Conservation (phyloP, 1,139 yeast species). For the Candida pseudoviswanathii region DNA sequence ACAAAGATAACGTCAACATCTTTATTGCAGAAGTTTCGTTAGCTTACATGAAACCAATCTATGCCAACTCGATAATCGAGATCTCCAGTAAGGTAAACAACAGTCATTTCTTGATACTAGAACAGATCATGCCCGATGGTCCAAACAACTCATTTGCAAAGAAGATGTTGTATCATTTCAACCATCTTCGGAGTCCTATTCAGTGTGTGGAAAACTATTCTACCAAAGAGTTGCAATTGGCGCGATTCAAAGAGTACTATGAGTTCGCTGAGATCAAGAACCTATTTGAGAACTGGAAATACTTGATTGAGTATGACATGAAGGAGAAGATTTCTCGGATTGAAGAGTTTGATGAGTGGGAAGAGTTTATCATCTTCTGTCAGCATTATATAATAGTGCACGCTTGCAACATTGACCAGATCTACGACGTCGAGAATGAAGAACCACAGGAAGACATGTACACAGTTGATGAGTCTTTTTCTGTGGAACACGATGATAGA, state of each 20-base stretch:
- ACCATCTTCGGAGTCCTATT: conserved; percentile 67
- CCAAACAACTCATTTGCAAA: conserved; percentile 65
- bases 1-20: conserved; percentile 42
- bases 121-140: conserved; percentile 73
- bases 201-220: conserved; percentile 68
- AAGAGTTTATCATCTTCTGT: conserved; percentile 74
- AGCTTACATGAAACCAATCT: conserved; percentile 73
- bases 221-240: conserved; percentile 47
- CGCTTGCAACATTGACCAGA: conserved; percentile 49
- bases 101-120: conserved; percentile 67
- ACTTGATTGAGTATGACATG: conserved; percentile 38
- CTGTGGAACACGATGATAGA: conserved; percentile 13
- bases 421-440: conserved; percentile 14
- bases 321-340: conserved; percentile 48
- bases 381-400: conserved; percentile 76
- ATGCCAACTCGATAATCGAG: conserved; percentile 66
- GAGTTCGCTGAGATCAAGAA: conserved; percentile 53
- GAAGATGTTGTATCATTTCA: conserved; percentile 75
- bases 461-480: conserved; percentile 13
- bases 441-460: conserved; percentile 1
- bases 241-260: conserved; percentile 52
- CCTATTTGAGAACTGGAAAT: conserved; percentile 60
- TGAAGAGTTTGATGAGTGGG: conserved; percentile 84
- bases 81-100: conserved; percentile 49
- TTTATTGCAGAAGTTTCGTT: conserved; percentile 83